Percentiles rank a stretch among this genome's conserved stretches.
phyloP scores from a whole-genome alignment of 805 yeast species.

The Candida boidinii region DNA sequence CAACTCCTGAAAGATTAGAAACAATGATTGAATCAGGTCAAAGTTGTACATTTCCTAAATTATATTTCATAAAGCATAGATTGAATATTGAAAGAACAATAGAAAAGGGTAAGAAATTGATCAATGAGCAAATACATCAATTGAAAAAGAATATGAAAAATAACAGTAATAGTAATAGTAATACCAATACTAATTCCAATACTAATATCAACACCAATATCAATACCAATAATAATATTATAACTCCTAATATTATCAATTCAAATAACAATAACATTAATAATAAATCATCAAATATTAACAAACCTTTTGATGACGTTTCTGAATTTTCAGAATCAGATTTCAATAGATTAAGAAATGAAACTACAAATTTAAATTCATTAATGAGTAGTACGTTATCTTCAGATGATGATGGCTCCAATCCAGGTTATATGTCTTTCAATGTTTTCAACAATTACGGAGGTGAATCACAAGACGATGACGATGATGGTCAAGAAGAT shows the following conservation, averaged over 20 bases:
- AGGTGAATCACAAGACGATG: constrained; percentile 12
- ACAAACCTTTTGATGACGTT: not conserved
- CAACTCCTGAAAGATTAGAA: constrained; percentile 47
- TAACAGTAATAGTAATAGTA: not conserved
- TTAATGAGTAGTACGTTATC: not conserved
- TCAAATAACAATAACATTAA: not conserved
- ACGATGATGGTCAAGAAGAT: not conserved
- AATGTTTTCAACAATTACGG: constrained; percentile 1
- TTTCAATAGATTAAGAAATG: not conserved
- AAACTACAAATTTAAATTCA: not conserved
- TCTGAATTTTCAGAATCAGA: not conserved
- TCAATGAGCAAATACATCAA: constrained; percentile 8
- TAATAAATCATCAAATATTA: not conserved
- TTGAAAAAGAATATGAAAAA: constrained; percentile 2
- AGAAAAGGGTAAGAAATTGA: constrained; percentile 35
- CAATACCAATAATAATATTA: not conserved
- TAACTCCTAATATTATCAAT: not conserved
- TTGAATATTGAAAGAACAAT: constrained; percentile 58
- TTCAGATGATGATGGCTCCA: constrained; percentile 1
- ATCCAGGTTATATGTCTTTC: constrained; percentile 2
- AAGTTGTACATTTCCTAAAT: constrained; percentile 54
- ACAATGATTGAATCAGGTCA: constrained; percentile 57
- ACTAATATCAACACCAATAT: not conserved
- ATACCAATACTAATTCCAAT: not conserved
- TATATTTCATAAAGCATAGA: constrained; percentile 57